Percentiles rank a stretch among this genome's conserved stretches.
These are phyloP conservation scores for Penicillium malachiteum DNA, from an alignment of 495 filamentous ascomycete genomes.

Conservation along the genomic window DNA sequence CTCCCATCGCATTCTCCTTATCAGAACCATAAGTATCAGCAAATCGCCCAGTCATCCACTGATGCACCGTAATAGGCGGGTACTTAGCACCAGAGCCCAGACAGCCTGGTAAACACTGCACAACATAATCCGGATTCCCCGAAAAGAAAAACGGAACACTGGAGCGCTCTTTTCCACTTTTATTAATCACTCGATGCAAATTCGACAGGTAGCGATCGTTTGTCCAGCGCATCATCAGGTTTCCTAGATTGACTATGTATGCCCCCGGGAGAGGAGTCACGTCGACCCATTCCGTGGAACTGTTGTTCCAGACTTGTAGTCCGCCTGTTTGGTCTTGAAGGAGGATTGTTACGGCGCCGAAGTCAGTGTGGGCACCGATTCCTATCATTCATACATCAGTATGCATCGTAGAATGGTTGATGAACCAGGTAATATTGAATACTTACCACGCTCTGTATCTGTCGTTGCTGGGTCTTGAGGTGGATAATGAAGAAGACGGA, in stretches of 20 bases:
- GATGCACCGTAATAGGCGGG: constrained; percentile 23
- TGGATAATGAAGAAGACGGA: constrained; percentile 49
- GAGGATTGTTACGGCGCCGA: constrained; percentile 47
- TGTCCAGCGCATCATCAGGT: constrained; percentile 39
- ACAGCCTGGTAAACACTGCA: constrained; percentile 25
- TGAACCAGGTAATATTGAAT: neutral
- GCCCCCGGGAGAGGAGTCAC: constrained; percentile 36
- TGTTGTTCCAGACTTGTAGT: constrained; percentile 43
- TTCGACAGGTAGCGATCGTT: constrained; percentile 29
- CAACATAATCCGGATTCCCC: constrained; percentile 22
- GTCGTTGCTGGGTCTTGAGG: constrained; percentile 35
- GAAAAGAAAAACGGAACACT: constrained; percentile 33
- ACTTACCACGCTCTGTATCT: constrained; percentile 18
- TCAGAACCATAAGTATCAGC: constrained; percentile 23
- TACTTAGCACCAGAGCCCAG: constrained; percentile 18
- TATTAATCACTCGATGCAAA: constrained; percentile 34
- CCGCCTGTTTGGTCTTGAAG: constrained; percentile 39
- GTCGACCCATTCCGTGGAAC: constrained; percentile 24
- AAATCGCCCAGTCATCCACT: constrained; percentile 26
- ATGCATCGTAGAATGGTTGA: neutral
- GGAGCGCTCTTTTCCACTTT: constrained; percentile 22
- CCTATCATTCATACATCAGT: constrained; percentile 8
- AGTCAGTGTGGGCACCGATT: constrained; percentile 55
- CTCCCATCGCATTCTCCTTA: constrained; percentile 9
- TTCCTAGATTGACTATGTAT: constrained; percentile 50